Evolutionary conservation across 2,329 filamentous ascomycete genomes (phyloP).

Genomic region (Claviceps spartinae): DNA sequence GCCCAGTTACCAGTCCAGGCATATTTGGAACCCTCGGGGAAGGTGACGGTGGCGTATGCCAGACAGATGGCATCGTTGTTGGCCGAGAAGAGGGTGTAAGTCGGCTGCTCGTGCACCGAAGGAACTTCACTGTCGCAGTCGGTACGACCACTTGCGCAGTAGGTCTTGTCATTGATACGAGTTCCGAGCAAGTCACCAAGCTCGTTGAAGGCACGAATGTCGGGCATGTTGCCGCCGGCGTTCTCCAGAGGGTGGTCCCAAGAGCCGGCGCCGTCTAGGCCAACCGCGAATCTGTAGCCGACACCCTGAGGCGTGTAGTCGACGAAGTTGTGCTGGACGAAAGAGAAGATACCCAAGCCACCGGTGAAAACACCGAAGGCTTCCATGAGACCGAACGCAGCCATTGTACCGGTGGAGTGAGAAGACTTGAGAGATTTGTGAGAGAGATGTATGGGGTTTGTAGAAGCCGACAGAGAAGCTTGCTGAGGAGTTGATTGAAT

Average conservation of each 20-base stretch:
- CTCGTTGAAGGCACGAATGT: background rate
- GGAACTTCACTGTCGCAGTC: background rate
- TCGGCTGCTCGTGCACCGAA: background rate
- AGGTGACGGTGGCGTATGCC: background rate
- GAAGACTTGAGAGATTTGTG: no score
- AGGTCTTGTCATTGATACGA: fast-evolving
- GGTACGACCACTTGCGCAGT: background rate
- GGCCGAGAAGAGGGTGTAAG: background rate
- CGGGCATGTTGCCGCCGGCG: background rate
- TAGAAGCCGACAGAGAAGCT: background rate
- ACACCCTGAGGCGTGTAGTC: background rate
- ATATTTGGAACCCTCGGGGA: background rate
- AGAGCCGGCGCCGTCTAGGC: background rate
- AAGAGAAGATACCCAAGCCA: background rate
- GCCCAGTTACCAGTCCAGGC: background rate
- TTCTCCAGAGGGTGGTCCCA: no score
- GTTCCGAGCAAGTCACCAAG: background rate
- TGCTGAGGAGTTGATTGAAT: background rate
- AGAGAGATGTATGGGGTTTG: no score
- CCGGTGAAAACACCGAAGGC: background rate
- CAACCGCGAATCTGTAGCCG: background rate
- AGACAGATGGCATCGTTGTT: background rate
- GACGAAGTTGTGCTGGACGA: background rate
- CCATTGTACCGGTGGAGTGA: background rate
- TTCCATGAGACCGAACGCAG: background rate